A percentile compares a stretch with the other conserved stretches of the same genome.
Evolutionary conservation across 2,329 filamentous ascomycete genomes (phyloP).

Genomic region (Trichophyton verrucosum): DNA sequence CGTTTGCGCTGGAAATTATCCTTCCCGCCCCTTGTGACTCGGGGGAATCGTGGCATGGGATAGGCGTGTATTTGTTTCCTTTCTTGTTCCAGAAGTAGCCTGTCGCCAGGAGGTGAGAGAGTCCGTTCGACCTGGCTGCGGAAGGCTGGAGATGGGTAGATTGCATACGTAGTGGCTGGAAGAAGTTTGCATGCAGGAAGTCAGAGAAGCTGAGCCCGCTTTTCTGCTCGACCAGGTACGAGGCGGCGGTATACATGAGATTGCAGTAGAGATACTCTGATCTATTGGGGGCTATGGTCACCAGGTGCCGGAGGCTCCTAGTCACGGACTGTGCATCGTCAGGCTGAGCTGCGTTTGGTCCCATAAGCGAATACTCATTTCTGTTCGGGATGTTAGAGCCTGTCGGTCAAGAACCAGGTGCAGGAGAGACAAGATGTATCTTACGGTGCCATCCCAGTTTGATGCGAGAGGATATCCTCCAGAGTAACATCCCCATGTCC

Average conservation of each 20-base stretch:
- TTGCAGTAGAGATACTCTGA: background rate
- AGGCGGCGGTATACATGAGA: background rate
- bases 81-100: slow-evolving; percentile 33
- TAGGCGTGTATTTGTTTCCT: slow-evolving; percentile 10
- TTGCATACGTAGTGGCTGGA: background rate
- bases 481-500: slow-evolving; percentile 40
- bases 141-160: background rate
- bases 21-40: slow-evolving; percentile 34
- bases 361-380: background rate
- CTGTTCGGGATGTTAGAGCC: background rate
- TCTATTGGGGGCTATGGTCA: background rate
- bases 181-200: background rate
- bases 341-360: background rate
- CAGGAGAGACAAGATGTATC: slow-evolving; percentile 16
- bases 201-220: background rate
- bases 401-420: background rate
- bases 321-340: background rate
- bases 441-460: slow-evolving; percentile 39
- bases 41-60: slow-evolving; percentile 18
- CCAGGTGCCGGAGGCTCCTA: background rate
- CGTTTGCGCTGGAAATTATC: slow-evolving; percentile 25
- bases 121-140: slow-evolving; percentile 11
- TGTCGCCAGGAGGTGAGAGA: slow-evolving; percentile 26
- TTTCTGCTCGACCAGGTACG: background rate
- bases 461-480: slow-evolving; percentile 43